Evolutionary conservation across 352 stramenopile species (phyloP).

Genomic region (Phytopythium helicoides): DNA sequence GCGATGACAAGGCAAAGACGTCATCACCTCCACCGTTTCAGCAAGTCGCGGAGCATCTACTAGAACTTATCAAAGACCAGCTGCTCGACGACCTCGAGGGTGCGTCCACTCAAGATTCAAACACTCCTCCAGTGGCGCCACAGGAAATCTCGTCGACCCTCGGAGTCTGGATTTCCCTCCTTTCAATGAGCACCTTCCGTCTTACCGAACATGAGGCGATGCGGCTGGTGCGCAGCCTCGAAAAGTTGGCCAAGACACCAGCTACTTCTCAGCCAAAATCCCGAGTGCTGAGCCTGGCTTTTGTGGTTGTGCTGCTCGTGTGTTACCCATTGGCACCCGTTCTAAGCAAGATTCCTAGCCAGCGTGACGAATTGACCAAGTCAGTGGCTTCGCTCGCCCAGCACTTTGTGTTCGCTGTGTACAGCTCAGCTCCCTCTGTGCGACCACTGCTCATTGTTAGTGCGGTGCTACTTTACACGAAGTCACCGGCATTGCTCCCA

Average conservation of each 20-base stretch:
- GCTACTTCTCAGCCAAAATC: conserved; percentile 15
- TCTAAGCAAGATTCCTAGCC: conserved; percentile 54
- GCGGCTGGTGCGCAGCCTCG: conserved; percentile 41
- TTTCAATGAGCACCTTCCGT: conserved; percentile 45
- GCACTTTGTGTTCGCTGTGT: conserved; percentile 53
- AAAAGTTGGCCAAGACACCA: conserved; percentile 28
- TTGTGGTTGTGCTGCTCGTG: conserved; percentile 51
- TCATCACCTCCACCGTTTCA: conserved; percentile 1
- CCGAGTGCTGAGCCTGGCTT: conserved; percentile 47
- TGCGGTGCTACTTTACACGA: conserved; percentile 68
- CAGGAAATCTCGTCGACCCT: conserved; percentile 33
- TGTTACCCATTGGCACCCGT: conserved; percentile 50
- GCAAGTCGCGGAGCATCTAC: conserved; percentile 5
- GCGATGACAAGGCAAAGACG: neutral
- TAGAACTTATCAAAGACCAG: conserved; percentile 6
- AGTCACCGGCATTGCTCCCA: conserved; percentile 49
- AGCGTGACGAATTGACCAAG: conserved; percentile 61
- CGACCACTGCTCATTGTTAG: conserved; percentile 62
- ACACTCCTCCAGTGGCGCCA: neutral
- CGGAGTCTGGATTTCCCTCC: conserved; percentile 43
- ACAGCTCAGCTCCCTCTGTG: conserved; percentile 31
- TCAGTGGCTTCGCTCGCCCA: conserved; percentile 48
- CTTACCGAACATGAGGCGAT: conserved; percentile 44
- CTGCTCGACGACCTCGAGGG: conserved; percentile 6
- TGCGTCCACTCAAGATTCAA: neutral